Base-by-base conservation (phyloP, 768 basidiomycete species). In the Pleurotus eryngii region DNA sequence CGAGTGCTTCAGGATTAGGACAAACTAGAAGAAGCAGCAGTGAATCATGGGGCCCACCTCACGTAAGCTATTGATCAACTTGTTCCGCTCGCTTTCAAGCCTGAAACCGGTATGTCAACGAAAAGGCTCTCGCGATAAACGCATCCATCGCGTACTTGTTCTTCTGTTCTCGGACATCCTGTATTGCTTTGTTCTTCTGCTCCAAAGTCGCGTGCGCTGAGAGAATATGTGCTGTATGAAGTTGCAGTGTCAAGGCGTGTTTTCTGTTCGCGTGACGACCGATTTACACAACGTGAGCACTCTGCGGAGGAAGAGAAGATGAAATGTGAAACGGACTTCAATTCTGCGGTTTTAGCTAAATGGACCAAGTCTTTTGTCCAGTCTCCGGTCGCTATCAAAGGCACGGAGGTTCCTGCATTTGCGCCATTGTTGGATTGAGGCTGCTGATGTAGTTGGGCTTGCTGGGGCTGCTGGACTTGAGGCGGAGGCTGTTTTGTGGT, bases 311-410 rank as follows among this genome's bases (percentile, higher is more conserved):
- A 35, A 35, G 30, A 35, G 30, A 30, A 35, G n/a, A 57, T 47
- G 49, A 22, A 50, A 55, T 20, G 42, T 46, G 48, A 39, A 20
- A 81, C 89, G 63, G 69, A 93, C 91, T 93, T 93, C 65, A 93
- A 79, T 68, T 93, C 91, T 7, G 91, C 91, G 1, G 89, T 90
- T 74, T 90, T 92, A 5, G 91, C 91, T 9, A 93, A 79, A 53
- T 92, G 89, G 30, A 93, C 87, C 43, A 93, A 79, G 70, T 91
- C 89, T 63, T 87, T 88, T 24, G 89, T 91, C 91, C 91, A 93
- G 69, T 92, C 90, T 7, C 90, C 91, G 17, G 83, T 86, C 3
- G 91, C 89, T 49, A 93, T 79, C 50, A 91, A 71, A n/a, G 86
- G 84, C 4, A 63, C 60, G 35, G 66, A 60, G 15, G 49, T 42